phyloP scores from a whole-genome alignment of 495 filamentous ascomycete genomes.

The Trichocladium uniseriatum region DNA sequence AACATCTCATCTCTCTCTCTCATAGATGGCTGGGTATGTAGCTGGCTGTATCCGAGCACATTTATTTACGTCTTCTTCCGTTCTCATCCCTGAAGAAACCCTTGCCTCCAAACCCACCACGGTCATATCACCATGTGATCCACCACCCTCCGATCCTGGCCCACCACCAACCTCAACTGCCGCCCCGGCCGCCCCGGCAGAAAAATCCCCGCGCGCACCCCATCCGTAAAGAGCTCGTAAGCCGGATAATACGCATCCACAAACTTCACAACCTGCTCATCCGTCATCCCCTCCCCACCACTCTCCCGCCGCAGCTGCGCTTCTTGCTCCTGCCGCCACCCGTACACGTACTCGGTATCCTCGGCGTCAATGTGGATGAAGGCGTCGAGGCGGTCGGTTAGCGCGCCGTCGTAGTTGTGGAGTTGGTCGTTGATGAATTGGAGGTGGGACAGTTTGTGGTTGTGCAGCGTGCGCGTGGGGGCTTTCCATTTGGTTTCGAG shows the following conservation, averaged over 20 bases:
- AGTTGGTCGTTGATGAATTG: slow-evolving; percentile 63
- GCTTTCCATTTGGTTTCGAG: slow-evolving; percentile 47
- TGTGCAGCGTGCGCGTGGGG: slow-evolving; percentile 39
- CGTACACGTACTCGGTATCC: slow-evolving; percentile 68
- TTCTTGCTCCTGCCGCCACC: slow-evolving; percentile 82
- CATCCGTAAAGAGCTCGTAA: slow-evolving; percentile 65
- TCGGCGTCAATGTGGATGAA: slow-evolving; percentile 86
- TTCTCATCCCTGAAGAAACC: background rate
- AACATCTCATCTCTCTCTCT: background rate
- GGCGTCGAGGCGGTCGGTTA: slow-evolving; percentile 58
- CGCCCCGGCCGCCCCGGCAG: slow-evolving; percentile 31
- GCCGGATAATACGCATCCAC: slow-evolving; percentile 52
- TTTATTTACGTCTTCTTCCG: background rate
- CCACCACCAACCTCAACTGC: slow-evolving; percentile 66
- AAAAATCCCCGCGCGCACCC: slow-evolving; percentile 56
- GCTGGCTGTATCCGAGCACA: slow-evolving; percentile 2
- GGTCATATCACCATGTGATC: slow-evolving; percentile 46
- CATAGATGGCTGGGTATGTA: slow-evolving; percentile 7
- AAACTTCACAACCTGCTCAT: slow-evolving; percentile 42
- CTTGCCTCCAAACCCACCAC: slow-evolving; percentile 5
- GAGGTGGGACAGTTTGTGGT: slow-evolving; percentile 58
- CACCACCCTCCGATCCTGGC: slow-evolving; percentile 53
- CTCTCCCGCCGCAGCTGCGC: slow-evolving; percentile 44
- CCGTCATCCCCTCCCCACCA: slow-evolving; percentile 62
- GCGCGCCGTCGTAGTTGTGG: slow-evolving; percentile 60